Base-by-base conservation (phyloP, 108 stramenopile species). In the Seminavis robusta region DNA sequence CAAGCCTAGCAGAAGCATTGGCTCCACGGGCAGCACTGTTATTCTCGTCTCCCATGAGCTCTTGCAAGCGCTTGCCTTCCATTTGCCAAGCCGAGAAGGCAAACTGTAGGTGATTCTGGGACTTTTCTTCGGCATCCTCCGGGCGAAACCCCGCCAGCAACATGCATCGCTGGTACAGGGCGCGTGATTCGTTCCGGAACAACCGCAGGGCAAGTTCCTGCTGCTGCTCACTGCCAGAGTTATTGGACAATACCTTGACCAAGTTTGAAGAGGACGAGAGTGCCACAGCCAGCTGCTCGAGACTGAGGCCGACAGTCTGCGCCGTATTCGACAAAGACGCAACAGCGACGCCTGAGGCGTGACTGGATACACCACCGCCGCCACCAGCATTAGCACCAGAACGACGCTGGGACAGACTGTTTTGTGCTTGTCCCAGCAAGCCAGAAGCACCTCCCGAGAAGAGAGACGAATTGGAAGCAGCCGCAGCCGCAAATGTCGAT, bases 221-320 rank as follows among this genome's bases (percentile, higher is more conserved):
- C 31, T 54, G 26, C 26, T 38, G 39, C 29, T 51, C 7, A n/a
- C 11, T 11, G 7, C 63, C 39, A 1, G 58, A 48, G 15, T 33
- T 43, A 6, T 62, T 37, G 17, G 52, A 30, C 2, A 71, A 19
- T 16, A 68, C 19, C 61, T 71, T 65, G 28, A 49, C 38, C 49
- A 77, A 42, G 40, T 31, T 61, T 6, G 60, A 42, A 20, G 63
- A 37, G 30, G 56, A 56, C 15, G 67, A 61, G 13, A 81, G 53
- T 1, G 59, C 45, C 43, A 73, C 31, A 6, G 80, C 73, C 11
- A 81, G 53, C 34, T 81, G 74, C 16, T 74, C 74, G 15, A 81
- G 53, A 4, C 71, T 73, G 39, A 81, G 52, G 2, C 80, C 80
- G 4, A 69, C 60, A 2, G 63, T 21, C 23, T 61, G 62, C 1